Evolutionary conservation across 768 basidiomycete species (phyloP).

Genomic region (Chalciporus pseudorubinellus): DNA sequence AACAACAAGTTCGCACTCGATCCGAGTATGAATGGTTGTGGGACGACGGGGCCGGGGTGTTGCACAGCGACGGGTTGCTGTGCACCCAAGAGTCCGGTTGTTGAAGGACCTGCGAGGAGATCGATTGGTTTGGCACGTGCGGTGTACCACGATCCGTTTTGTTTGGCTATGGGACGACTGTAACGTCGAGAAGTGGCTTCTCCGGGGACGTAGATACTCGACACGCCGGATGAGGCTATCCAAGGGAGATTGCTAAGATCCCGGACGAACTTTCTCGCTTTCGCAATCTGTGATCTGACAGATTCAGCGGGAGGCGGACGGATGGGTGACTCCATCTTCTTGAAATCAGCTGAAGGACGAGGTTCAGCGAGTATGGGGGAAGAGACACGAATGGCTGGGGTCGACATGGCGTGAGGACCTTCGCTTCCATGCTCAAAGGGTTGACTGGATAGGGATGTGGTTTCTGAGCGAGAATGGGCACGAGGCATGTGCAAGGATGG

Average conservation of each 20-base stretch:
- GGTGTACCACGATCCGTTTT: constrained; percentile 29
- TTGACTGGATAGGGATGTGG: constrained; percentile 25
- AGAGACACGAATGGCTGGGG: constrained; percentile 25
- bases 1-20: constrained; percentile 32
- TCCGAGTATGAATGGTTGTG: constrained; percentile 31
- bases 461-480: constrained; percentile 19
- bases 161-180: constrained; percentile 27
- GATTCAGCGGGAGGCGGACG: constrained; percentile 38
- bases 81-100: constrained; percentile 25
- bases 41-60: constrained; percentile 3
- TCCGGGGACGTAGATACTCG: constrained; percentile 47
- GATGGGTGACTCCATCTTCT: constrained; percentile 46
- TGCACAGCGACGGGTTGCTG: constrained; percentile 13
- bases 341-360: constrained; percentile 44
- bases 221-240: constrained; percentile 45
- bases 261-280: constrained; percentile 36
- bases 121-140: constrained; percentile 29
- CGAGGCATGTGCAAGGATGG: constrained; percentile 13
- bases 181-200: constrained; percentile 28
- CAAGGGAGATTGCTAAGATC: constrained; percentile 45
- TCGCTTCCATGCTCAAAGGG: constrained; percentile 24
- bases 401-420: constrained; percentile 29
- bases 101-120: constrained; percentile 32
- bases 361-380: constrained; percentile 44
- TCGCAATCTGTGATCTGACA: constrained; percentile 35